Percentiles rank a stretch among this genome's conserved stretches.
phyloP scores from a whole-genome alignment of 768 basidiomycete species.

The Mycena chlorophos region DNA sequence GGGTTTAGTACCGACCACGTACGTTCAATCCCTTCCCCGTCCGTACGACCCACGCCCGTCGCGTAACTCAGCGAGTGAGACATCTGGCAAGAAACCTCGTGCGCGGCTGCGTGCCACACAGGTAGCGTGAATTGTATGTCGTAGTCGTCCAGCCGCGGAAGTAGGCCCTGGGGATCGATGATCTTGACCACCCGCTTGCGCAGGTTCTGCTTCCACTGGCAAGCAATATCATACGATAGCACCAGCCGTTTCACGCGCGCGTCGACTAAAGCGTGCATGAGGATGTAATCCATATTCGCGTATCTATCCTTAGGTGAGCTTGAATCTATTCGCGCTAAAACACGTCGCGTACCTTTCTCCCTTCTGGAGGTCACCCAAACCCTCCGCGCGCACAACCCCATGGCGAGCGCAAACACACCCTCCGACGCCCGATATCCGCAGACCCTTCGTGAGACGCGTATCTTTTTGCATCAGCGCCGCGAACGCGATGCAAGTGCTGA shows the following conservation, averaged over 20 bases:
- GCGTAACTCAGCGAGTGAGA: slow-evolving; percentile 12
- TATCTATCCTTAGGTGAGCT: slow-evolving; percentile 9
- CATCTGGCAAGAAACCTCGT: slow-evolving; percentile 14
- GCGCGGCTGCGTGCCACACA: slow-evolving; percentile 20
- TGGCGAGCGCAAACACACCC: not conserved
- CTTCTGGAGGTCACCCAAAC: slow-evolving; percentile 14
- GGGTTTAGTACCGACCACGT: slow-evolving; percentile 31
- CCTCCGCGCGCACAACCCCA: not conserved
- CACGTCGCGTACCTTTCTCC: slow-evolving; percentile 23
- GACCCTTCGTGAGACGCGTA: not conserved
- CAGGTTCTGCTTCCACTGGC: slow-evolving; percentile 22
- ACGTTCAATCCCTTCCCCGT: slow-evolving; percentile 22
- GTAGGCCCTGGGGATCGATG: not conserved
- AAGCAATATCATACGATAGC: slow-evolving; percentile 28
- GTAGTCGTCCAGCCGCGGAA: slow-evolving; percentile 25
- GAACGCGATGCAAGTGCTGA: not conserved
- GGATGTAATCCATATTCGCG: slow-evolving; percentile 26
- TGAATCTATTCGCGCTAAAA: not conserved
- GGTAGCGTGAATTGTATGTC: slow-evolving; percentile 19
- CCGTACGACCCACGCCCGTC: slow-evolving; percentile 9
- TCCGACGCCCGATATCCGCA: not conserved
- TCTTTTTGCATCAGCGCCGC: not conserved
- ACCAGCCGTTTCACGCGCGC: not conserved
- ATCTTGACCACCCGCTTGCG: slow-evolving; percentile 10
- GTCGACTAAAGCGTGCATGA: slow-evolving; percentile 11